Evolutionary conservation across 1,284 basidiomycete genomes (phyloP), one percentile per base, ranked within the genome.

Genomic region (Melampsora larici-populina): DNA sequence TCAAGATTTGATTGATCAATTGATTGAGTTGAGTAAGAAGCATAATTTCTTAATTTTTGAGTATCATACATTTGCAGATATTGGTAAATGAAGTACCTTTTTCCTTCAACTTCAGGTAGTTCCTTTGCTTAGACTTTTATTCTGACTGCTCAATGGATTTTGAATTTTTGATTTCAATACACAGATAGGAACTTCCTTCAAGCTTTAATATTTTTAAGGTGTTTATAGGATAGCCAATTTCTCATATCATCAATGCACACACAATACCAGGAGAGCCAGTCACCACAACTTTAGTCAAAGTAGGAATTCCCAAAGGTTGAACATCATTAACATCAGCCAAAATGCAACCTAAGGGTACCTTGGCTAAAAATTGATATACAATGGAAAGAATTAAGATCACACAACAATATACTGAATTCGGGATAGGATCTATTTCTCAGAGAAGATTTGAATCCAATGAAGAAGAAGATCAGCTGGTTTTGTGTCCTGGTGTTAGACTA

Each of bases 1-100:
- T 55, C 85, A 86, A 24, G 88, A 88, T 18, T 85, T 98, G 63
- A 88, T 96, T 75, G 85, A 89, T 46, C 86, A 88, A 79, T 87
- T 99, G 60, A 87, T 89, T 78, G 86, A 86, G 65, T 88, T 99
- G 15, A 90, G 91, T 82, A 83, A 86, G 66, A 90, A 92, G 84
- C 90, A 97, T 81, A 93, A 97, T 82, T 99, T 99, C 85, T 85
- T 97, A 77, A 96, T 98, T 82, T 99, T 99, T 81, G 96, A 99
- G 85, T 97, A 99, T 86, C 88, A 97, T 81, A 99, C 99, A 85
- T 99, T 99, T 83, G 97, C 97, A 31, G 97, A 99, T 85, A 99
- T 99, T 79, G 96, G 95, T 94, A 26, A 77, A 82, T 79, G 1
- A 0, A 36, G 3, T 36, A 36, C 36, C 36, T 36, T 36, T 36